These are phyloP conservation scores for Pistacia vera DNA, from an alignment of 345 rosid genomes.

Conservation along the genomic window DNA sequence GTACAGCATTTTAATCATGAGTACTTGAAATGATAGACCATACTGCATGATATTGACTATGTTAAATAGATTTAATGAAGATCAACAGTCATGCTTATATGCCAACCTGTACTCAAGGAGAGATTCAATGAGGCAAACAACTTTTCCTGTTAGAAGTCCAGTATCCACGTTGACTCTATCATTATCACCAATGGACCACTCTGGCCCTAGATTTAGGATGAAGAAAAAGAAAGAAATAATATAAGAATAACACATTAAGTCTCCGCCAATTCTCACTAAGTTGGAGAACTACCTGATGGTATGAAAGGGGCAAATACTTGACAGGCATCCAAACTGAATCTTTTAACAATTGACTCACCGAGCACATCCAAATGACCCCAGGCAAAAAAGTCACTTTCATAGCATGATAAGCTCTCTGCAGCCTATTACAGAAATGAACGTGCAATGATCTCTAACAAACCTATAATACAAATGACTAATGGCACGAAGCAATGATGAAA, in stretches of 20 bases:
- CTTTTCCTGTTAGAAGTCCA: constrained; percentile 58
- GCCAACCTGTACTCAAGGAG: constrained; percentile 78
- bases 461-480: constrained; percentile 7
- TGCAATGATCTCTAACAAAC: constrained; percentile 5
- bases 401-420: constrained; percentile 52
- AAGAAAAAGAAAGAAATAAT: constrained; percentile 11
- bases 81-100: constrained; percentile 8
- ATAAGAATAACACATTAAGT: constrained; percentile 3
- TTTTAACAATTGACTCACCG: constrained; percentile 45
- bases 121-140: constrained; percentile 61
- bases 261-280: constrained; percentile 9
- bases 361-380: constrained; percentile 44
- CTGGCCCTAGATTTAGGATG: constrained; percentile 33
- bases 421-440: constrained; percentile 51
- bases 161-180: constrained; percentile 33
- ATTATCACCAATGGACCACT: constrained; percentile 40
- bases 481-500: background rate
- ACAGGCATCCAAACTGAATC: constrained; percentile 51
- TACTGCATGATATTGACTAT: background rate
- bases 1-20: background rate
- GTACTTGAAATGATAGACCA: background rate
- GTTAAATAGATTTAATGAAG: background rate
- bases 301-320: constrained; percentile 39
- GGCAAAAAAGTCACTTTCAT: constrained; percentile 42
- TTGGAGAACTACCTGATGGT: constrained; percentile 53